Evolutionary conservation across 257 asterid genomes (phyloP), one percentile per base, ranked within the genome.

Genomic region (Rehmannia glutinosa): DNA sequence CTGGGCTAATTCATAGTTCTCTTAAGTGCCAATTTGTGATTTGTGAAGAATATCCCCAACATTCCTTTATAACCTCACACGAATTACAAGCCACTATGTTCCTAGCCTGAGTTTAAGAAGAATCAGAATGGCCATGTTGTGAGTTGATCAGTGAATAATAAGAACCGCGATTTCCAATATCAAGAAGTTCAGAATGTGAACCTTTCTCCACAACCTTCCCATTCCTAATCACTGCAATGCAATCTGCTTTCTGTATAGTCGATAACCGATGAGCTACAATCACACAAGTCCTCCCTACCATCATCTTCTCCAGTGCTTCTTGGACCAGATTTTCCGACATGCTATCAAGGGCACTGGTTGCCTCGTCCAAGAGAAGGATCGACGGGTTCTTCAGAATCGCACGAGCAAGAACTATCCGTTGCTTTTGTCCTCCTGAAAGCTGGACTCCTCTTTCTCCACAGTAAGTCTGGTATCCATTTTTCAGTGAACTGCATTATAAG

Each of bases 371-470:
- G n/a, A 89, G 87, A 16, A 89, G 83, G 58, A 89, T 89, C 2
- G 86, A 65, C 0, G 96, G 92, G 55, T 87, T 87, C 76, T 87
- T 89, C 21, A 89, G 81, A 10, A 87, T 83, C 0, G 90, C 95
- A 47, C 96, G 84, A 3, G 91, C 92, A 15, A 89, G 78, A 15
- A 87, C 92, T 2, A 89, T 78, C 42, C 95, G 68, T 65, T 89
- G 95, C 75, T 81, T 87, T 41, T 89, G 96, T 19, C 96, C 95
- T 66, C 96, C 96, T 0, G 95, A 89, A 6, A 89, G 80, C 50
- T 86, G 92, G 1, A 78, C 79, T 53, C 96, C 95, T 77, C 95
- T 72, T 45, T 89, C 95, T 9, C 96, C 96, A 24, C 96, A 89
- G 16, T 71, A 83, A 9, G 95, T 89, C 17, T 78, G 35, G 35